Conservation (phyloP, 495 filamentous ascomycete genomes). For the Bryoglossum gracile region DNA sequence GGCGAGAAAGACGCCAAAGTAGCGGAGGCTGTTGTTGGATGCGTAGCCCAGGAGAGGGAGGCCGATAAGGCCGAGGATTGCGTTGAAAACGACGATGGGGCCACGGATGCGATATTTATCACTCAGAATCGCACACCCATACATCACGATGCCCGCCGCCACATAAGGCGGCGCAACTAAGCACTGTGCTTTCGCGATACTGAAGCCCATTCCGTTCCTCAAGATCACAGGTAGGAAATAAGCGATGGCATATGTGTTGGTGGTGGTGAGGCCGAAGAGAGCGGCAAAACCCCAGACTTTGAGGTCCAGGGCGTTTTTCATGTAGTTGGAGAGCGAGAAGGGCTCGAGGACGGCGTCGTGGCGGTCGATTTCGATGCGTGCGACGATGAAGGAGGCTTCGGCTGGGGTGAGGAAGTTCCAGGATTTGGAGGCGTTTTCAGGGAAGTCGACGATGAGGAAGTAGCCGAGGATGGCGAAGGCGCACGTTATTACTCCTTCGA, state of each 20-base stretch:
- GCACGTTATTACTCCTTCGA: slow-evolving; percentile 63
- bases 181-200: slow-evolving; percentile 50
- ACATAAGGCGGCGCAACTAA: slow-evolving; percentile 57
- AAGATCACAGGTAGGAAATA: slow-evolving; percentile 66
- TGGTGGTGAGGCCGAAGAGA: slow-evolving; percentile 28
- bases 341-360: slow-evolving; percentile 44
- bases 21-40: slow-evolving; percentile 42
- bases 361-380: slow-evolving; percentile 51
- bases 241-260: slow-evolving; percentile 53
- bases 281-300: slow-evolving; percentile 50
- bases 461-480: slow-evolving; percentile 46
- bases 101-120: slow-evolving; percentile 53
- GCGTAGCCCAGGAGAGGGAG: slow-evolving; percentile 48
- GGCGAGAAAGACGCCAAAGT: slow-evolving; percentile 59
- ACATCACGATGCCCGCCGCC: slow-evolving; percentile 55
- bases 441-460: slow-evolving; percentile 52
- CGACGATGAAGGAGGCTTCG: slow-evolving; percentile 48
- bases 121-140: slow-evolving; percentile 40
- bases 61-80: slow-evolving; percentile 34
- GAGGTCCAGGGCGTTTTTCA: slow-evolving; percentile 40
- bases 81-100: slow-evolving; percentile 50
- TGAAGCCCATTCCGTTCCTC: slow-evolving; percentile 48
- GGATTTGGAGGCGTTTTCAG: slow-evolving; percentile 42
- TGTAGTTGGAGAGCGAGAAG: slow-evolving; percentile 46
- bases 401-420: slow-evolving; percentile 46